Percentiles rank a stretch among this genome's conserved stretches.
Evolutionary conservation across 352 stramenopile species (phyloP).

Genomic region (Globisporangium polare): DNA sequence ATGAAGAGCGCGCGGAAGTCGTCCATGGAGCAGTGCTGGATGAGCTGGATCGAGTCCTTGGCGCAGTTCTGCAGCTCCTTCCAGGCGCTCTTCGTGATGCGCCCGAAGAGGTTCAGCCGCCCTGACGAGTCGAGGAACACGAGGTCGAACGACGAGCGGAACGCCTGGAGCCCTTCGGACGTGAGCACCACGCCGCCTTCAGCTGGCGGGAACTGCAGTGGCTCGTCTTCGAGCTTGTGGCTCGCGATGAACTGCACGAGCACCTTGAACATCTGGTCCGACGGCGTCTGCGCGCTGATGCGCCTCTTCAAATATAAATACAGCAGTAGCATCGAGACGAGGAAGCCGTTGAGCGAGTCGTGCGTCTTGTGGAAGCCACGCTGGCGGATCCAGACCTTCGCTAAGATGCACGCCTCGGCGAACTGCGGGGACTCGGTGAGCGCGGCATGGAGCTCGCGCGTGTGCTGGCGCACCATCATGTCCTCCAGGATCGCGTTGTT

Average conservation of each 20-base stretch:
- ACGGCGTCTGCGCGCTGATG: constrained; percentile 64
- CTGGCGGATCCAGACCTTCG: constrained; percentile 88
- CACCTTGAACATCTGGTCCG: constrained; percentile 85
- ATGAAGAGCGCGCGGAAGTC: constrained; percentile 83
- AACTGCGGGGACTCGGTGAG: constrained; percentile 67
- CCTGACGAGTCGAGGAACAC: constrained; percentile 79
- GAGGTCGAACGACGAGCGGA: constrained; percentile 60
- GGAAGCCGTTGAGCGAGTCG: constrained; percentile 85
- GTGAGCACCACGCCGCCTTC: constrained; percentile 61
- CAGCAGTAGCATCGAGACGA: constrained; percentile 79
- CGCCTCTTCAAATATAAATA: constrained; percentile 77
- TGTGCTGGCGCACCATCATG: constrained; percentile 81
- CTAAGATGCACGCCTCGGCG: constrained; percentile 70
- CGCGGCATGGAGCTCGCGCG: constrained; percentile 69
- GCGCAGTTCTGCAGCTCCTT: constrained; percentile 62
- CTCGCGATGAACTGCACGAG: constrained; percentile 75
- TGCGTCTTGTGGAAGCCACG: constrained; percentile 65
- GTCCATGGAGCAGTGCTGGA: constrained; percentile 63
- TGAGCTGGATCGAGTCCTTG: constrained; percentile 50
- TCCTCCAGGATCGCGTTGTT: constrained; percentile 92
- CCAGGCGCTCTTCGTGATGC: constrained; percentile 63
- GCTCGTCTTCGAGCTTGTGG: constrained; percentile 60
- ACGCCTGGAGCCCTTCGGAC: constrained; percentile 59
- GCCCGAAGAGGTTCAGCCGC: constrained; percentile 70
- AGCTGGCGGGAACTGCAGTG: constrained; percentile 57